Evolutionary conservation across 2,329 filamentous ascomycete species (phyloP), one percentile per base, ranked within the genome.

Genomic region (Penicillium sp.): DNA sequence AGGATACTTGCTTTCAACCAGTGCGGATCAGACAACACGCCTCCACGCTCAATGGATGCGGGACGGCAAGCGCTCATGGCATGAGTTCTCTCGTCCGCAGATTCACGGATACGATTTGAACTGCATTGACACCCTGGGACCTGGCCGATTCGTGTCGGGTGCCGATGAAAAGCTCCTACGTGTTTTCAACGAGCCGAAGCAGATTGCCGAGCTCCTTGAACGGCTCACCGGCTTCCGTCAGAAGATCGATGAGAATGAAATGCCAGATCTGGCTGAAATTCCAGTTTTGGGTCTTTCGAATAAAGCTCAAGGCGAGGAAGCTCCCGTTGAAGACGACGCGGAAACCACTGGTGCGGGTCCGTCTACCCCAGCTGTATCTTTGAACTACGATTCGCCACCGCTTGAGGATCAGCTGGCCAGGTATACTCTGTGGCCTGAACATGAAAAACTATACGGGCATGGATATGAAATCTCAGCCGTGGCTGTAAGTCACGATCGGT

Each of bases 91-190:
- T 1, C 79, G 93, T 43, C 93, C 93, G 4, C 93, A 98, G 66
- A 98, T 98, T 55, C 93, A 98, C 66, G 93, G 93, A 34, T 98
- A 98, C 67, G 91, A 98, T 66, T 78, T 98, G 46, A 98, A 97
- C 73, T 97, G 93, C 67, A 84, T 97, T 54, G 86, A 90, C 62
- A 80, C 83, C 0, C 75, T 96, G 4, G 83, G 82, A 6, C 69
- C 79, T 6, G 78, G 81, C 6, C 85, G 85, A 57, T 98, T 98
- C 64, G 85, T 97, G 24, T 95, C 90, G 2, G 93, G 93, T 5
- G 93, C 93, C 3, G 93, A 98, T 57, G 93, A 98, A 74, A 98
- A 98, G 71, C 81, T 98, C n/a, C 81, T 98, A 66, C 85, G 93
- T 25, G 91, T 98, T 2, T 98, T 98, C 68, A 84, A 86, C 62